phyloP scores from a whole-genome alignment of 176 grass and related monocot genomes.

The Hsuehochloa calcarea region DNA sequence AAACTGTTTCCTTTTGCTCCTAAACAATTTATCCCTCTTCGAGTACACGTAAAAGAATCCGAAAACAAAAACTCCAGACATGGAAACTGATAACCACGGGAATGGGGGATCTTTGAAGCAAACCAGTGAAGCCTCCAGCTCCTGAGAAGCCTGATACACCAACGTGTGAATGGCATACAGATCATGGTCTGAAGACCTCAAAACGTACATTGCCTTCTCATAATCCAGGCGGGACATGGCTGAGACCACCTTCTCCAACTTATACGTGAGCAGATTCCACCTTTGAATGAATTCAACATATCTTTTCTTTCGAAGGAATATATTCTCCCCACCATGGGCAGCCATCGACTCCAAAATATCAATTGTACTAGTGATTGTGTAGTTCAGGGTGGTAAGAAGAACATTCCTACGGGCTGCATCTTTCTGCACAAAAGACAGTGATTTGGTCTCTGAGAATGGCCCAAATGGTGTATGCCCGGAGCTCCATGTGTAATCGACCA shows the following conservation, averaged over 20 bases:
- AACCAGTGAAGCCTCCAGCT: constrained; percentile 80
- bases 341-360: constrained; percentile 72
- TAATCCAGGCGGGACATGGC: constrained; percentile 87
- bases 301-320: constrained; percentile 82
- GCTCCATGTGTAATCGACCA: constrained; percentile 93
- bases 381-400: constrained; percentile 83
- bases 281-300: constrained; percentile 86
- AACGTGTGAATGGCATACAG: constrained; percentile 75
- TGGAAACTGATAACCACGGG: constrained; percentile 76
- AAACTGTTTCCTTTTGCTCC: constrained; percentile 87
- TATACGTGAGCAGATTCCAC: constrained; percentile 87
- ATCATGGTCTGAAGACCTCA: constrained; percentile 89
- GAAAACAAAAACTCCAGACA: constrained; percentile 70
- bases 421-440: constrained; percentile 93
- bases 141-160: constrained; percentile 79
- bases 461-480: constrained; percentile 91
- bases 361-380: constrained; percentile 67
- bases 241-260: constrained; percentile 88
- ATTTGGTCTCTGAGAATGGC: constrained; percentile 76
- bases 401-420: constrained; percentile 89
- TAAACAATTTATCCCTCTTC: constrained; percentile 76
- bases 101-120: constrained; percentile 97
- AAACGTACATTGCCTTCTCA: constrained; percentile 77
- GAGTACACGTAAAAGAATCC: constrained; percentile 76
- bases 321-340: constrained; percentile 77